These are phyloP conservation scores for Harringtonia lauricola DNA, from an alignment of 2,329 filamentous ascomycete species.

Conservation along the genomic window DNA sequence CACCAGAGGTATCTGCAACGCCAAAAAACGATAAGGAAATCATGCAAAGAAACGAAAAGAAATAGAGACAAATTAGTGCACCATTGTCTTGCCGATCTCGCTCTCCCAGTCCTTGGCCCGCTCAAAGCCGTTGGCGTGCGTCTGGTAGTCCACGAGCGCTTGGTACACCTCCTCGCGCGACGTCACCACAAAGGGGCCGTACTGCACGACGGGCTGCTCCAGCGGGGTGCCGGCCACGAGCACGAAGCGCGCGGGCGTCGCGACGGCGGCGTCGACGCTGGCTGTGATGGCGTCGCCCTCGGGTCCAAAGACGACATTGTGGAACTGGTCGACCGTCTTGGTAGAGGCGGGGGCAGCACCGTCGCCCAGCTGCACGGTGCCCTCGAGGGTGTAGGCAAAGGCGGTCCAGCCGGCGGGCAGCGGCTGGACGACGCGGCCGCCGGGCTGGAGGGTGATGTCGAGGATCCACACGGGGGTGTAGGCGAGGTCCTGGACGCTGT, in stretches of 20 bases:
- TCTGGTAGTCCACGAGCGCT: constrained; percentile 67
- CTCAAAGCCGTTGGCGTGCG: constrained; percentile 67
- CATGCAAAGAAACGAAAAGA: too few relatives aligned
- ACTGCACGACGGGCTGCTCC: constrained; percentile 72
- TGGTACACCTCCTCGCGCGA: constrained; percentile 63
- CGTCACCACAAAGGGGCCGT: constrained; percentile 74
- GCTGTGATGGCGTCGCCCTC: constrained; percentile 66
- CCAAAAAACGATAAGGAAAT: too few relatives aligned
- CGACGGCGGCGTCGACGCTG: constrained; percentile 54
- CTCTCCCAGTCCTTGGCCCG: constrained; percentile 68
- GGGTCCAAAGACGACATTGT: constrained; percentile 83
- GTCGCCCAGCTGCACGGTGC: constrained; percentile 52
- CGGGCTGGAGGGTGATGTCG: constrained; percentile 70
- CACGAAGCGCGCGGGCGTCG: constrained; percentile 48
- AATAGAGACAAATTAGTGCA: constrained; percentile 14
- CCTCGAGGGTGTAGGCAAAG: constrained; percentile 78
- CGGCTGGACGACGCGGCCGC: constrained; percentile 63
- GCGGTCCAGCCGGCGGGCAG: constrained; percentile 78
- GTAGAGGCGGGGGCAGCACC: constrained; percentile 31
- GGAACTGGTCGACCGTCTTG: constrained; percentile 52
- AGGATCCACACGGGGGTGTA: constrained; percentile 95
- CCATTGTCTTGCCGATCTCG: constrained; percentile 76
- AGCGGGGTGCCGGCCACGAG: constrained; percentile 70
- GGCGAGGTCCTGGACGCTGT: constrained; percentile 79
- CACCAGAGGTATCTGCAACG: too few relatives aligned